phyloP scores from a whole-genome alignment of 202 grass and related monocot genomes.

The Musa balbisiana region DNA sequence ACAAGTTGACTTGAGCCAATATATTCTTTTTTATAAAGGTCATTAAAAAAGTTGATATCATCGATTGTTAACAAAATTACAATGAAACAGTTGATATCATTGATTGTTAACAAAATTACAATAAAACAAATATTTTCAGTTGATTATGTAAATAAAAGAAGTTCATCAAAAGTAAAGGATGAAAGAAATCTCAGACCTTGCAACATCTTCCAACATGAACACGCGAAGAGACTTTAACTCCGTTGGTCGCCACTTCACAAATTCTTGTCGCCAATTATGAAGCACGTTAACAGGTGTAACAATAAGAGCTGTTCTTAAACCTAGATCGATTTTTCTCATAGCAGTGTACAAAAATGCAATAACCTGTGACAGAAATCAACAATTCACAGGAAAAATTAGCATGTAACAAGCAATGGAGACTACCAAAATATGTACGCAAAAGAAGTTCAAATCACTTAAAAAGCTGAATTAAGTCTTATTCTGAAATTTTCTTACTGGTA shows the following conservation, averaged over 20 bases:
- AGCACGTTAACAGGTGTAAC: constrained; percentile 98
- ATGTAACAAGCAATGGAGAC: not conserved
- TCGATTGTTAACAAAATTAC: no score
- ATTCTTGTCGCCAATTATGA: constrained; percentile 93
- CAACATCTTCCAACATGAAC: constrained; percentile 83
- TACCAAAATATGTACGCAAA: not conserved
- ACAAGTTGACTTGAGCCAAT: no score
- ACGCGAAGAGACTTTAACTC: constrained; percentile 73
- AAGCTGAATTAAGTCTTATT: not conserved
- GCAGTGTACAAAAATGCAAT: constrained; percentile 92
- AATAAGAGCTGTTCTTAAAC: constrained; percentile 67
- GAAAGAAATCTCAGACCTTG: constrained; percentile 38
- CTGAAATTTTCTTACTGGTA: not conserved
- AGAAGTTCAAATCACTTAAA: not conserved
- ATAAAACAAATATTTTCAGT: not conserved
- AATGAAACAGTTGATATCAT: no score
- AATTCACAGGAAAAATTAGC: not conserved
- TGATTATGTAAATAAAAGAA: constrained; percentile 15
- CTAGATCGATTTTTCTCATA: constrained; percentile 67
- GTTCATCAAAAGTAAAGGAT: constrained; percentile 20
- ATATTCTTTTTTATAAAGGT: no score
- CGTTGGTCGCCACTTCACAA: constrained; percentile 64
- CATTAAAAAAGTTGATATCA: no score
- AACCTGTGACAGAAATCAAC: constrained; percentile 42
- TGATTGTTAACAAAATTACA: no score